phyloP scores from a whole-genome alignment of 129 eudicot species.

The Pseudognaphalium luteoalbum region DNA sequence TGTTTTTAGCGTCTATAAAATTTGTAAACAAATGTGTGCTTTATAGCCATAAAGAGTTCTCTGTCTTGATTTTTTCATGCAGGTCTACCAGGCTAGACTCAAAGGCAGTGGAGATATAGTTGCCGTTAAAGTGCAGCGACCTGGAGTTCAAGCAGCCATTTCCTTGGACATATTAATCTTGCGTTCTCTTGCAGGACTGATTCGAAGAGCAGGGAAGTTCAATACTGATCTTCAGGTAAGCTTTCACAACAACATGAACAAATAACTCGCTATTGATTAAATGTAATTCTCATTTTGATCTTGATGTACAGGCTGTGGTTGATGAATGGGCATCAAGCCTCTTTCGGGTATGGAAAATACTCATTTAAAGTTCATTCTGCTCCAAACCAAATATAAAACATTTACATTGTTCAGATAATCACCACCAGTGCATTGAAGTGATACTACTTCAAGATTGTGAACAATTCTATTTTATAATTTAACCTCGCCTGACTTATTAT shows the following conservation, averaged over 20 bases:
- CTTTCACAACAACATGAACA: neutral
- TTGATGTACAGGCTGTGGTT: slow-evolving; percentile 76
- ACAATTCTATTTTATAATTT: neutral
- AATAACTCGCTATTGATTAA: neutral
- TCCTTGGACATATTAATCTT: slow-evolving; percentile 89
- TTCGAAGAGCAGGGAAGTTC: slow-evolving; percentile 75
- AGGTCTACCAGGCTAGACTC: slow-evolving; percentile 96
- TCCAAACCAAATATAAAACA: slow-evolving; percentile 8
- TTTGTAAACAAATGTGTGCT: neutral
- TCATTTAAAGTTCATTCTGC: slow-evolving; percentile 13
- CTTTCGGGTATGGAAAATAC: slow-evolving; percentile 73
- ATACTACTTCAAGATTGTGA: slow-evolving; percentile 12
- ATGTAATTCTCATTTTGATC: slow-evolving; percentile 15
- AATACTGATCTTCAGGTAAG: slow-evolving; percentile 95
- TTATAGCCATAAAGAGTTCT: neutral
- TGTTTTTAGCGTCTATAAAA: neutral
- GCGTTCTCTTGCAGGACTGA: slow-evolving; percentile 75
- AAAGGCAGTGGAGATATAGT: slow-evolving; percentile 64
- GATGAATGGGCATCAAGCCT: slow-evolving; percentile 99
- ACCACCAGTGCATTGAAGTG: neutral
- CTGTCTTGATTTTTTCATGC: slow-evolving; percentile 8
- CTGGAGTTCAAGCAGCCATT: slow-evolving; percentile 98
- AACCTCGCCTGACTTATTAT: slow-evolving; percentile 5
- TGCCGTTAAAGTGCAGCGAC: slow-evolving; percentile 96
- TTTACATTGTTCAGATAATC: slow-evolving; percentile 3